These are phyloP conservation scores for Mycena sanguinolenta DNA, from an alignment of 768 basidiomycete species.

Conservation along the genomic window DNA sequence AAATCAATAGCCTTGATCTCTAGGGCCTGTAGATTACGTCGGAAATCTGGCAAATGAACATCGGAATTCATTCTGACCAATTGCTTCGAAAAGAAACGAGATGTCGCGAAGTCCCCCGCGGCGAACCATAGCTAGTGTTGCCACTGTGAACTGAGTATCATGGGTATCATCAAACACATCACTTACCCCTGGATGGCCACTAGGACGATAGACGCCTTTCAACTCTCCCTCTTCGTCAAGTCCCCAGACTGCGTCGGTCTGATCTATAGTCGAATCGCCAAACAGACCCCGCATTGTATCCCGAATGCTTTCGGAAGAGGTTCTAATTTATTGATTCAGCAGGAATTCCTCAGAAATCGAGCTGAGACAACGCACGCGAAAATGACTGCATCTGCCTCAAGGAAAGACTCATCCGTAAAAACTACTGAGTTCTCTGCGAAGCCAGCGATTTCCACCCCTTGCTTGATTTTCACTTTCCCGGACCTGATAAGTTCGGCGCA, in stretches of 20 bases:
- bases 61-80: slow-evolving; percentile 44
- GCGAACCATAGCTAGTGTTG: too few species aligned
- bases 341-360: too few species aligned
- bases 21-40: slow-evolving; percentile 48
- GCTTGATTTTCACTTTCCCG: slow-evolving; percentile 71
- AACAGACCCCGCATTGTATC: slow-evolving; percentile 49
- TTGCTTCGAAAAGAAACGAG: slow-evolving; percentile 51
- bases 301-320: slow-evolving; percentile 49
- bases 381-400: too few species aligned
- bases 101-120: slow-evolving; percentile 48
- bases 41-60: not conserved
- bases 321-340: too few species aligned
- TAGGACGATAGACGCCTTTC: too few species aligned
- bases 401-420: too few species aligned
- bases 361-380: too few species aligned
- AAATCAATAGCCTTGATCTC: slow-evolving; percentile 51
- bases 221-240: slow-evolving; percentile 59
- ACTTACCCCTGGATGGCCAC: too few species aligned
- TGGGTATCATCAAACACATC: too few species aligned
- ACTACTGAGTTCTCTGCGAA: too few species aligned
- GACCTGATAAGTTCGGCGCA: slow-evolving; percentile 60
- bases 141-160: too few species aligned
- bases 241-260: slow-evolving; percentile 50
- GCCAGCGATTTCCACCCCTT: too few species aligned
- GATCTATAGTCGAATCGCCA: slow-evolving; percentile 49